Evolutionary conservation across 495 filamentous ascomycete genomes (phyloP).

Genomic region (Aspergillus taichungensis): DNA sequence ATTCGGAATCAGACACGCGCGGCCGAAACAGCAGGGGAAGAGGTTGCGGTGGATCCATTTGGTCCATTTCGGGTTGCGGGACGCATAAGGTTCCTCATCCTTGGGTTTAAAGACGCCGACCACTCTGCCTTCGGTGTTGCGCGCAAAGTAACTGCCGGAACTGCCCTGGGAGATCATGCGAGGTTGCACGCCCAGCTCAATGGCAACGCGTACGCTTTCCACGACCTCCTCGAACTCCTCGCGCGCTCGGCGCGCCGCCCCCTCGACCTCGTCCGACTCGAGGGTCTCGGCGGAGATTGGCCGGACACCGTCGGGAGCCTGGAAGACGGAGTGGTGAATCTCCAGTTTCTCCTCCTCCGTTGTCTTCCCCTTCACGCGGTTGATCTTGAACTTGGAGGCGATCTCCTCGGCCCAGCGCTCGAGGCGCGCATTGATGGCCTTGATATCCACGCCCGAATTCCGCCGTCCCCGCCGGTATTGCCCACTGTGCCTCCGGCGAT

Average conservation of each 20-base stretch:
- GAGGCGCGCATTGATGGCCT: constrained; percentile 93
- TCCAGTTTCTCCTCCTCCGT: constrained; percentile 81
- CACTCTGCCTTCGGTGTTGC: constrained; percentile 82
- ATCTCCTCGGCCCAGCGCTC: constrained; percentile 99
- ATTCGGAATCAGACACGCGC: constrained; percentile 95
- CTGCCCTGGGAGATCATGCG: constrained; percentile 94
- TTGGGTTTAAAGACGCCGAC: constrained; percentile 99
- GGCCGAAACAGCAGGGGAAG: constrained; percentile 94
- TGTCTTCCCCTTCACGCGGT: constrained; percentile 63
- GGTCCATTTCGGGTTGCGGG: constrained; percentile 88
- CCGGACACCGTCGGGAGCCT: constrained; percentile 73
- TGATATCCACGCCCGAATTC: constrained; percentile 92
- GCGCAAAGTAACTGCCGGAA: constrained; percentile 95
- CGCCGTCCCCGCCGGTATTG: constrained; percentile 51
- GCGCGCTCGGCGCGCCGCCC: constrained; percentile 54
- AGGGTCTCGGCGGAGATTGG: constrained; percentile 70
- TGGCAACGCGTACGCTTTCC: constrained; percentile 83
- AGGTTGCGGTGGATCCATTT: constrained; percentile 92
- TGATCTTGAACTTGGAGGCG: constrained; percentile 90
- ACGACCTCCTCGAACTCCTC: constrained; percentile 79
- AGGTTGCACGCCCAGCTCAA: constrained; percentile 86
- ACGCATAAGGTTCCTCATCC: constrained; percentile 95
- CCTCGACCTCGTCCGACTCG: constrained; percentile 47
- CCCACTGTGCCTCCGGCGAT: constrained; percentile 39
- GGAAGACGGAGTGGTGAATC: constrained; percentile 96